Conservation (phyloP, 2,329 filamentous ascomycete genomes). For the Fusarium bulbicola region DNA sequence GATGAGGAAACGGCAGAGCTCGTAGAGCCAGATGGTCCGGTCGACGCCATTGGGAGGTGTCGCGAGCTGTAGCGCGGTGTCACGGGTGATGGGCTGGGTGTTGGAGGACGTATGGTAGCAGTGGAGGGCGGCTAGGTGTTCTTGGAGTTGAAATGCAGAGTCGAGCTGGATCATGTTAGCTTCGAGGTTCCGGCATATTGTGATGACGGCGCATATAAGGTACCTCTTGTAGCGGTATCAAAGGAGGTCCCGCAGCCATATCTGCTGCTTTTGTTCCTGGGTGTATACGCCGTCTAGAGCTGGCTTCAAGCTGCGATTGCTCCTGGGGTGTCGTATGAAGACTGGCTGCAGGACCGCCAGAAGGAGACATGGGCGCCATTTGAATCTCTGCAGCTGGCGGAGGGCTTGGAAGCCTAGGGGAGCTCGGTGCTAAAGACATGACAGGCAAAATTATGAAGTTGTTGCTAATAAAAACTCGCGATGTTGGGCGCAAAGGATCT, state of each 20-base stretch:
- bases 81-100: slow-evolving; percentile 76
- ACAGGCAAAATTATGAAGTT: slow-evolving; percentile 27
- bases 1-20: slow-evolving; percentile 94
- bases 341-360: slow-evolving; percentile 62
- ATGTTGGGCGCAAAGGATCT: slow-evolving; percentile 24
- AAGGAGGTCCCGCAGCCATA: slow-evolving; percentile 90
- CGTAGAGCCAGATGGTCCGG: slow-evolving; percentile 93
- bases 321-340: slow-evolving; percentile 70
- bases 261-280: slow-evolving; percentile 91
- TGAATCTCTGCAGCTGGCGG: slow-evolving; percentile 96
- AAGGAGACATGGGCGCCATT: slow-evolving; percentile 81
- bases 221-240: slow-evolving; percentile 86
- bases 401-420: slow-evolving; percentile 91
- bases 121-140: slow-evolving; percentile 94
- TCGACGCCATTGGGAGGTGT: slow-evolving; percentile 84
- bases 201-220: slow-evolving; percentile 24
- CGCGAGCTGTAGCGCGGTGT: slow-evolving; percentile 79
- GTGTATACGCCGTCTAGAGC: slow-evolving; percentile 84
- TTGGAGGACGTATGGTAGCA: slow-evolving; percentile 77
- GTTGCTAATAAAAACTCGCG: slow-evolving; percentile 8
- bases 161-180: slow-evolving; percentile 73
- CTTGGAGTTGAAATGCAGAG: slow-evolving; percentile 95
- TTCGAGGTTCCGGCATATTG: background rate
- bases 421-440: slow-evolving; percentile 75
- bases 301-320: slow-evolving; percentile 72